phyloP scores from a whole-genome alignment of 2,329 filamentous ascomycete species.

The Apiospora koreana region DNA sequence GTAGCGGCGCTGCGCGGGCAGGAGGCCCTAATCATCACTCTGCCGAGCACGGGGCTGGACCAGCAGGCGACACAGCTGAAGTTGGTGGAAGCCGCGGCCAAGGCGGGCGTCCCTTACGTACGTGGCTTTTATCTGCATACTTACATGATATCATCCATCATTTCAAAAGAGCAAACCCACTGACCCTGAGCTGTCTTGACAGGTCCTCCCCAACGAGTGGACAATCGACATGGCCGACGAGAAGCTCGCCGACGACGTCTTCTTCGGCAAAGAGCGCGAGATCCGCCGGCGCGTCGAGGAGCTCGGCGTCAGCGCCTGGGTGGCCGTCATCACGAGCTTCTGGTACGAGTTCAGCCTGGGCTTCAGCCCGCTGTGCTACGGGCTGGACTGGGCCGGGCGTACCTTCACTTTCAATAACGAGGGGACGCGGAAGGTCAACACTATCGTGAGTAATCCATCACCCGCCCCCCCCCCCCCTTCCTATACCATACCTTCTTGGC shows the following conservation, averaged over 20 bases:
- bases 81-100: conserved; percentile 55
- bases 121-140: conserved; percentile 30
- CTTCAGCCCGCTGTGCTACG: conserved; percentile 40
- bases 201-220: conserved; percentile 31
- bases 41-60: conserved; percentile 38
- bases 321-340: conserved; percentile 46
- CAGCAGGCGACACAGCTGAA: conserved; percentile 47
- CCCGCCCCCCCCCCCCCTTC: conserved; percentile 38
- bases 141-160: too few species aligned
- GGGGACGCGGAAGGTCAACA: conserved; percentile 57
- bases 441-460: conserved; percentile 49
- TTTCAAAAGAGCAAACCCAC: background rate
- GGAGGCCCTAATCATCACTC: conserved; percentile 57
- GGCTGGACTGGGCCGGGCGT: conserved; percentile 48
- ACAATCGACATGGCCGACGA: conserved; percentile 40
- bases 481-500: conserved; percentile 9
- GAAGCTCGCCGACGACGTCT: conserved; percentile 34
- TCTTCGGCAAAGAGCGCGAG: conserved; percentile 24
- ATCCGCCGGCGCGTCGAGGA: conserved; percentile 39
- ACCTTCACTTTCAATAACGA: conserved; percentile 52
- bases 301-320: conserved; percentile 42
- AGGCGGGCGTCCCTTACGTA: conserved; percentile 52
- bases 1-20: conserved; percentile 53
- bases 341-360: conserved; percentile 58
- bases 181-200: background rate